Base-by-base conservation (phyloP, 2,329 filamentous ascomycete species). In the Trichoderma sp. region DNA sequence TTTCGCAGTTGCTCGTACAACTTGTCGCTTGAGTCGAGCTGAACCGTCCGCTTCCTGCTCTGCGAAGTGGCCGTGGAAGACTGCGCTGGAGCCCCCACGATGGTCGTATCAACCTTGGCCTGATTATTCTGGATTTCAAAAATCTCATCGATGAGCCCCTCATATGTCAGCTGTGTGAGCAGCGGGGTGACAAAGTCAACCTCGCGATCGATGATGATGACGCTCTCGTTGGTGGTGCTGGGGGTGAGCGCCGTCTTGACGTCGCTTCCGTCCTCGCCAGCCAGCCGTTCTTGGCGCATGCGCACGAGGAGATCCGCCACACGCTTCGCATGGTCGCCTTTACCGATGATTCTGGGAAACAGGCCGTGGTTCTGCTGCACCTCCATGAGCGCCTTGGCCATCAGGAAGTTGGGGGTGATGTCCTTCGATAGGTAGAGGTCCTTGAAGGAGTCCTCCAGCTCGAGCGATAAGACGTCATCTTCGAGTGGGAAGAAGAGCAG, bases 151-250 rank as follows among this genome's bases (percentile, higher is more conserved):
- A 99, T 90, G 28, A 99, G 82, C 3, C 95, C 95, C 78, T 99
- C 94, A 73, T 99, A 99, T 1, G 95, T 99, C 67, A 99, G 81
- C 75, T 99, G 95, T 0, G 94, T 98, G 62, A 99, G 88, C 17
- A 99, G 83, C 0, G 91, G 90, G 1, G 95, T 97, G 17, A 94
- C 92, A 72, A 95, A 93, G 76, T 99, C 95, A 63, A 97, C 90
- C 74, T 97, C 93, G 57, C 95, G 90, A 76, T 99, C 95, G 63
- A 99, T 93, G 67, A 99, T 90, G 72, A 99, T 93, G 66, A 97
- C 82, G 73, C 90, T 96, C 76, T 99, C 95, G 55, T 93, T 91
- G 7, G 88, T 89, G 12, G 90, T 90, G 76, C 95, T 98, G 14
- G 95, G 94, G 12, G 91, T 89, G 28, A 96, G 81, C 7, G 90